Evolutionary conservation across 2,329 filamentous ascomycete species (phyloP).

Genomic region (Fusarium sp.): DNA sequence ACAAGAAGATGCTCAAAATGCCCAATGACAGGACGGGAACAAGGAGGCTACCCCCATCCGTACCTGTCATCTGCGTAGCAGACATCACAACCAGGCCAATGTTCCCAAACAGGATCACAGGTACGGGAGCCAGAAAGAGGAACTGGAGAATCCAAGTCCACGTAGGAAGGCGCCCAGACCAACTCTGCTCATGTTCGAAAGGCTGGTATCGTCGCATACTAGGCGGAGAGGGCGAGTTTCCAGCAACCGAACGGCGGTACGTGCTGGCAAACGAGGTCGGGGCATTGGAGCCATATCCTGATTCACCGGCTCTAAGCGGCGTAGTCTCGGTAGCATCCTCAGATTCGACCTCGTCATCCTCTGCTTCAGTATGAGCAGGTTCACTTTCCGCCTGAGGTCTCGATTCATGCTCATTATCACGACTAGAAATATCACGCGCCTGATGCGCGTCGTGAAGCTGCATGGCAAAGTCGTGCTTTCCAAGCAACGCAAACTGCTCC

Average conservation of each 20-base stretch:
- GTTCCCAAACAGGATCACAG: constrained; percentile 81
- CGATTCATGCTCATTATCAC: constrained; percentile 26
- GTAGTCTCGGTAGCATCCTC: constrained; percentile 64
- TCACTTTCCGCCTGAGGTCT: constrained; percentile 20
- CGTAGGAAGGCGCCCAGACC: constrained; percentile 81
- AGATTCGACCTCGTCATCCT: constrained; percentile 37
- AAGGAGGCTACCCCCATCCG: constrained; percentile 81
- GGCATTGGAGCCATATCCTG: constrained; percentile 51
- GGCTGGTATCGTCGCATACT: constrained; percentile 49
- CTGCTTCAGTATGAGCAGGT: constrained; percentile 38
- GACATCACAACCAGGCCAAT: constrained; percentile 78
- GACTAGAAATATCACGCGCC: constrained; percentile 53
- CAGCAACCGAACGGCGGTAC: constrained; percentile 63
- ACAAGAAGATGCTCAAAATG: constrained; percentile 74
- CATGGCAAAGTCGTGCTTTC: constrained; percentile 76
- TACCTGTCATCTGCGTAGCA: constrained; percentile 81
- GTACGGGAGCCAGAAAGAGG: constrained; percentile 80
- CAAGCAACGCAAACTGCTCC: constrained; percentile 82
- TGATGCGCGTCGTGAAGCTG: constrained; percentile 65
- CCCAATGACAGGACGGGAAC: constrained; percentile 78
- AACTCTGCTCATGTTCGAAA: constrained; percentile 82
- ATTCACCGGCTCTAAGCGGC: constrained; percentile 59
- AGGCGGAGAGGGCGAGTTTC: constrained; percentile 38
- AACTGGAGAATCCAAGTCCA: constrained; percentile 94
- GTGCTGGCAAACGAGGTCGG: constrained; percentile 66